These are phyloP conservation scores for Aspergillus sojae DNA, from an alignment of 2,329 filamentous ascomycete species.

Conservation along the genomic window DNA sequence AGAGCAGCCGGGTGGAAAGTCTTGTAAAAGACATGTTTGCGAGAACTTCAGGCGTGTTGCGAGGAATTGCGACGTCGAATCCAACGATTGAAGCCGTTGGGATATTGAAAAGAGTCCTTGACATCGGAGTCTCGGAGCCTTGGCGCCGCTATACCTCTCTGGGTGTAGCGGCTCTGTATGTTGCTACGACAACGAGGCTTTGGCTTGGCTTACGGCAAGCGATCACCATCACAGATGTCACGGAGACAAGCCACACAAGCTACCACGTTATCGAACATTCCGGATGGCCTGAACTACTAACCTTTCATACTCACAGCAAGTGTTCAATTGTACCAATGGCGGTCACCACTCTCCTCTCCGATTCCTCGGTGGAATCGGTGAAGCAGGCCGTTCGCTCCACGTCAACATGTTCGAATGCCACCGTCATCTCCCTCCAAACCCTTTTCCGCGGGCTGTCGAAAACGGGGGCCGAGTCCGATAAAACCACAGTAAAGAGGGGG, in stretches of 20 bases:
- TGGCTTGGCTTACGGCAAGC: conserved; percentile 15
- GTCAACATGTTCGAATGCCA: conserved; percentile 55
- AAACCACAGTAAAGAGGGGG: conserved; percentile 22
- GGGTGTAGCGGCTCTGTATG: conserved; percentile 21
- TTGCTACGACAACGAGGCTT: conserved; percentile 35
- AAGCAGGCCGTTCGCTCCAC: conserved; percentile 58
- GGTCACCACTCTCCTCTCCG: conserved; percentile 35
- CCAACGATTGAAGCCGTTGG: background rate
- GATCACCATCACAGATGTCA: conserved; percentile 13
- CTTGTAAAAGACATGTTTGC: background rate
- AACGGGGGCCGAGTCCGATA: conserved; percentile 23
- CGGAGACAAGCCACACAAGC: background rate
- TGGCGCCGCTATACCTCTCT: conserved; percentile 15
- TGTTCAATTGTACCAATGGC: conserved; percentile 26
- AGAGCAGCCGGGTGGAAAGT: background rate
- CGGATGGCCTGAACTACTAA: conserved; percentile 18
- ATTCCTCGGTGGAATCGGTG: conserved; percentile 47
- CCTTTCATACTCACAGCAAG: conserved; percentile 10
- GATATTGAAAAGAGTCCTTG: conserved; percentile 3
- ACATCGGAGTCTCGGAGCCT: conserved; percentile 11
- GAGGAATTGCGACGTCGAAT: background rate
- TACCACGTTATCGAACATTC: background rate
- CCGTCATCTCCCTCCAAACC: conserved; percentile 42
- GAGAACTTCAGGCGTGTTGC: background rate
- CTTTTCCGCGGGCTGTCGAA: conserved; percentile 37